These are phyloP conservation scores for Cylindrotheca closterium DNA, from an alignment of 108 stramenopile genomes.

Conservation along the genomic window DNA sequence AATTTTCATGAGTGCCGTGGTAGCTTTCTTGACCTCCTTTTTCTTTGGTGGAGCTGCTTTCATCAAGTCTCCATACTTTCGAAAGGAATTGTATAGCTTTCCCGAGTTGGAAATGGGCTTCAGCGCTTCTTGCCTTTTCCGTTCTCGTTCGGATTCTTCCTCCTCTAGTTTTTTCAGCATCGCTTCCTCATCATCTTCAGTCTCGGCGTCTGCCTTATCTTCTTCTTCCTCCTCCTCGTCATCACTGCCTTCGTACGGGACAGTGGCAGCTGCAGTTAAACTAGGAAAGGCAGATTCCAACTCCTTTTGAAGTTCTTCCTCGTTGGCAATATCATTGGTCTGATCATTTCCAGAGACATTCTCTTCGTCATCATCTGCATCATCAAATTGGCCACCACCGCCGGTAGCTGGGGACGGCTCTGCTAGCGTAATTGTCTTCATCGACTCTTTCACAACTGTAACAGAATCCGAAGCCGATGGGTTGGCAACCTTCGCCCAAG, in stretches of 20 bases:
- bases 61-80: conserved; percentile 57
- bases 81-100: conserved; percentile 74
- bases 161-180: conserved; percentile 29
- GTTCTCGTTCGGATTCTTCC: conserved; percentile 30
- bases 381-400: conserved; percentile 39
- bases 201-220: background rate
- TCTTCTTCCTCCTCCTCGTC: conserved; percentile 36
- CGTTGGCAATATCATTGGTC: background rate
- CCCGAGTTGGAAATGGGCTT: conserved; percentile 54
- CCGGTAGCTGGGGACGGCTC: background rate
- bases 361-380: conserved; percentile 54
- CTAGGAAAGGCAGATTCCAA: conserved; percentile 75
- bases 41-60: conserved; percentile 34
- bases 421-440: background rate
- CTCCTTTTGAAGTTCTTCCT: conserved; percentile 31
- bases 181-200: conserved; percentile 25
- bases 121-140: conserved; percentile 35
- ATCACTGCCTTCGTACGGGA: conserved; percentile 72
- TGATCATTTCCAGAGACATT: conserved; percentile 28
- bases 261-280: conserved; percentile 56
- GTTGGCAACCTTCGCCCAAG: no score
- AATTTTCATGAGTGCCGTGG: conserved; percentile 1
- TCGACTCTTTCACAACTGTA: no score
- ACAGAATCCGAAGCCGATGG: no score
- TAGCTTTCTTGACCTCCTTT: conserved; percentile 22